Base-by-base conservation (phyloP, 1,139 yeast genomes). In the Candida tetrigidarum region DNA sequence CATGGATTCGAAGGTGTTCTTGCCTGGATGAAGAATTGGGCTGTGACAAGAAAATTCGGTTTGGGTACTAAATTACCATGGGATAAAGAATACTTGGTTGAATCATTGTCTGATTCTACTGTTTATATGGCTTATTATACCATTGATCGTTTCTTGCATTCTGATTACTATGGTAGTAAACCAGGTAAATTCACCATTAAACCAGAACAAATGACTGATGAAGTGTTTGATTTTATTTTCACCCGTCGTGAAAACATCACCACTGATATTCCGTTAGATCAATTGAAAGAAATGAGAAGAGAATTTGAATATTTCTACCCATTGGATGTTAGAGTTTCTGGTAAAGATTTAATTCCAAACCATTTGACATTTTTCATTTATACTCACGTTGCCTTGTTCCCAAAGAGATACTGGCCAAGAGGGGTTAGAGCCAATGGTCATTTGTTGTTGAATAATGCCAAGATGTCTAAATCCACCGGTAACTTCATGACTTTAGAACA, bases 11-110 rank as follows among this genome's bases (percentile, higher is more conserved):
- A 92, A 69, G 93, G 92, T 68, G 96, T 89, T 47, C 78, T 95
- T 56, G 96, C 86, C 55, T 95, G 99, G 99, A 82, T 95, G 63
- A 89, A 87, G 73, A 92, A 91, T 74, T 95, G 99, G 99, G 99
- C 99, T 43, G 89, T 95, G 51, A 89, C 96, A 49, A 88, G 99
- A 78, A 86, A 96, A 51, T 95, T 89, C 59, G 99, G 99, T 64
- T 79, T 95, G 56, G 99, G 99, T 65, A 85, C 98, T 48, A 85
- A 77, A 66, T 81, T 95, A 55, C 99, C 99, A 50, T 95, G 99
- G 99, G 99, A 95, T 71, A 85, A 87, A 56, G 85, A 85, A 66
- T 92, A 86, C 63, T 80, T 95, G 62, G 93, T 95, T 47, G 99
- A 95, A 71, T 91, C 97, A 16, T 79, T 95, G 57, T 88, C 97